phyloP scores from a whole-genome alignment of 768 basidiomycete genomes.

The Gymnopilus junonius region DNA sequence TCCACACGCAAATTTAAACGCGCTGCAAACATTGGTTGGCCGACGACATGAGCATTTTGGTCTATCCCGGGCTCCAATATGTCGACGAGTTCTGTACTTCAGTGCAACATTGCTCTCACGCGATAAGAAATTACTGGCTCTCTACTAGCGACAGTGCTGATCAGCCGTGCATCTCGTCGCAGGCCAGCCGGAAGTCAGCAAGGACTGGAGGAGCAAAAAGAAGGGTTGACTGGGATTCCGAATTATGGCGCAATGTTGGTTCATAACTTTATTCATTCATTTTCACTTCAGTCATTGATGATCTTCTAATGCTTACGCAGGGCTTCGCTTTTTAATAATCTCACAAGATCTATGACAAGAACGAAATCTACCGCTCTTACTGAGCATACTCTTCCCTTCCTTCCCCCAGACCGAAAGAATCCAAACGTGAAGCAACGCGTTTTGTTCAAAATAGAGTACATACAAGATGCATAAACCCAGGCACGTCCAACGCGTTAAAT shows the following conservation, averaged over 20 bases:
- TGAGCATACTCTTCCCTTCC: neutral
- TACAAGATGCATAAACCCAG: neutral
- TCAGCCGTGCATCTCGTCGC: neutral
- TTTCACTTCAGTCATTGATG: neutral
- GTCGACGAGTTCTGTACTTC: neutral
- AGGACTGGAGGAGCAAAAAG: neutral
- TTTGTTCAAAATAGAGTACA: too few relatives aligned
- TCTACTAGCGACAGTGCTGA: conserved; percentile 8
- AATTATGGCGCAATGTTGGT: neutral
- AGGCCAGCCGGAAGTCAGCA: neutral
- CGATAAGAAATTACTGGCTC: conserved; percentile 17
- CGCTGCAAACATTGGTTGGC: too few relatives aligned
- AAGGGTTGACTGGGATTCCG: neutral
- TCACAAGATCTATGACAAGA: neutral
- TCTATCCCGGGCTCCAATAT: neutral
- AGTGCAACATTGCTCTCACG: conserved; percentile 14
- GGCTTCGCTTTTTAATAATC: neutral
- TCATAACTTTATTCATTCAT: neutral
- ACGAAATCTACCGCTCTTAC: neutral
- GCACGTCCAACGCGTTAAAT: neutral
- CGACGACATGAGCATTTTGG: neutral
- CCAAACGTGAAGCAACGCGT: neutral
- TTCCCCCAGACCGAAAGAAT: neutral
- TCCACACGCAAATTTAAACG: too few relatives aligned
- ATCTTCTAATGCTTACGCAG: neutral